These are phyloP conservation scores for Besnoitia besnoiti DNA, from an alignment of 169 alveolate genomes.

Conservation along the genomic window DNA sequence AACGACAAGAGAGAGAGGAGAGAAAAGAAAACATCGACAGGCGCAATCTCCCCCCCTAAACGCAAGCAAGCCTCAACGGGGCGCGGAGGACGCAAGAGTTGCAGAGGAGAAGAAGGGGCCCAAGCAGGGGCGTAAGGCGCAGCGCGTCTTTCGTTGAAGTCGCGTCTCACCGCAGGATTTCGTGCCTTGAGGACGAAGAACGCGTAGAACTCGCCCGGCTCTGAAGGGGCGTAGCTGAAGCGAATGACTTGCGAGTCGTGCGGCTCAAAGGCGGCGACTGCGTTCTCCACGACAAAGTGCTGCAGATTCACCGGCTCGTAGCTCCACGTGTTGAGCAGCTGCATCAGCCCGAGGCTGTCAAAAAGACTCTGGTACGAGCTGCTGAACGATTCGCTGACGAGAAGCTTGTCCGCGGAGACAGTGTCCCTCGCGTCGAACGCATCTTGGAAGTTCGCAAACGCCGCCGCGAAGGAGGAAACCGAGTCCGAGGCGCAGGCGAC, in stretches of 20 bases:
- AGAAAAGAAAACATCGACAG: no score
- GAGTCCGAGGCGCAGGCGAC: not conserved
- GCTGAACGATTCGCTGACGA: not conserved
- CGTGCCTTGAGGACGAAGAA: not conserved
- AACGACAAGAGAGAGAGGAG: no score
- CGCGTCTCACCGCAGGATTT: not conserved
- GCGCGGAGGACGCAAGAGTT: not conserved
- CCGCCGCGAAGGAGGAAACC: not conserved
- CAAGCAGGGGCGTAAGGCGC: not conserved
- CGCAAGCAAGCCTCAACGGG: not conserved
- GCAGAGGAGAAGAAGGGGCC: not conserved
- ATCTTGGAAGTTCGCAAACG: not conserved
- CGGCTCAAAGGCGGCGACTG: not conserved
- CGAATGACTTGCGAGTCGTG: not conserved
- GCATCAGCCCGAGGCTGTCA: not conserved
- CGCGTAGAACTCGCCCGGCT: constrained; percentile 30
- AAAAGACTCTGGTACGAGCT: not conserved
- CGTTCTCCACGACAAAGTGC: constrained; percentile 1
- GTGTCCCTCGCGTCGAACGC: not conserved
- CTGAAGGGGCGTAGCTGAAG: constrained; percentile 30
- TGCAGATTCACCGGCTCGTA: constrained; percentile 4
- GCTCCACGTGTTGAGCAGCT: not conserved
- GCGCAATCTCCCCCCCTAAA: no score
- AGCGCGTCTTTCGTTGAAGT: not conserved
- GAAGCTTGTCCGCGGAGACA: not conserved